Percentiles rank a stretch among this genome's conserved stretches.
phyloP scores from a whole-genome alignment of 2,329 filamentous ascomycete species.

The Colletotrichum sidae region DNA sequence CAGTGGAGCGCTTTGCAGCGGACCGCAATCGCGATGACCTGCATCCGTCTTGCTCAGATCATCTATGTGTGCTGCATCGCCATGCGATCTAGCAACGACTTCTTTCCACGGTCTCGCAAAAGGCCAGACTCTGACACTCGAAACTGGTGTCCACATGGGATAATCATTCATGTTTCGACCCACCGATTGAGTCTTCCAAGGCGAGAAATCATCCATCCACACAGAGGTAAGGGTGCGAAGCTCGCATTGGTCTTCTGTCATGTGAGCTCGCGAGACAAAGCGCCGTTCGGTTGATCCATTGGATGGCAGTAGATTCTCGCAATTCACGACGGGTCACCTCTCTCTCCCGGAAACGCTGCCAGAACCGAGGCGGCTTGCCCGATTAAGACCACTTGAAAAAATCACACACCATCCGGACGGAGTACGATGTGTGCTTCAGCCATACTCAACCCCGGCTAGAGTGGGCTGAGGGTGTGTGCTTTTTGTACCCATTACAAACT shows the following conservation, averaged over 20 bases:
- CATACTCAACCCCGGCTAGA: constrained; percentile 10
- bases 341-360: constrained; percentile 4
- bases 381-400: not conserved
- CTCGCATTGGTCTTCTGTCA: constrained; percentile 37
- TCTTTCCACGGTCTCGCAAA: constrained; percentile 21
- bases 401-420: constrained; percentile 13
- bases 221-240: constrained; percentile 12
- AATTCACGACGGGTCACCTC: constrained; percentile 21
- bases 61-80: constrained; percentile 31
- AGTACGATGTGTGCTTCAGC: not conserved
- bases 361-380: constrained; percentile 5
- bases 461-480: constrained; percentile 18
- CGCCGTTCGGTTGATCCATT: constrained; percentile 21
- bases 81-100: constrained; percentile 28
- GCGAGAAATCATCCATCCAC: constrained; percentile 32
- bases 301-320: constrained; percentile 13
- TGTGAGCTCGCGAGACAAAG: constrained; percentile 35
- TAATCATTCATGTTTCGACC: constrained; percentile 1
- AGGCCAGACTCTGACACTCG: not conserved
- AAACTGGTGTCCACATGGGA: not conserved
- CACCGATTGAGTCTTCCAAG: constrained; percentile 24
- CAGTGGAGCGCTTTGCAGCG: constrained; percentile 26
- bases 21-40: constrained; percentile 35
- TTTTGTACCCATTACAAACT: not conserved
- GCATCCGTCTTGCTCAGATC: constrained; percentile 34